Conservation (phyloP, 768 basidiomycete species). For the Suillus luteus region DNA sequence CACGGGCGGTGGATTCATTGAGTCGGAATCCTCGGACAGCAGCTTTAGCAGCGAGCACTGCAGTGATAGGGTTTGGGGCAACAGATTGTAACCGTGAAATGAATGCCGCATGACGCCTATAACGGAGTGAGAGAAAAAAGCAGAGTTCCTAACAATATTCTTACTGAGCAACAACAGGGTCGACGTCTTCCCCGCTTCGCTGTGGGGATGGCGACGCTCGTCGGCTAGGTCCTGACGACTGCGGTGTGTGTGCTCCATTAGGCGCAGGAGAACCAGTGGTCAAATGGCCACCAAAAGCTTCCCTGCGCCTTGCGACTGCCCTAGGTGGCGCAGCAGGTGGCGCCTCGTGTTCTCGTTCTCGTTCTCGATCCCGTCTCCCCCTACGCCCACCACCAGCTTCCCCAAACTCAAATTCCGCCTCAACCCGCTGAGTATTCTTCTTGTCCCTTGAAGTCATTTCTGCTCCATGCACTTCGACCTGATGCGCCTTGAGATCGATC, state of each 20-base stretch:
- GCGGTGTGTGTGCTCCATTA: conserved; percentile 17
- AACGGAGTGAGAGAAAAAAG: conserved; percentile 7
- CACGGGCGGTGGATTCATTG: conserved; percentile 78
- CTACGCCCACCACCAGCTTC: conserved; percentile 53
- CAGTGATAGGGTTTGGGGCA: conserved; percentile 57
- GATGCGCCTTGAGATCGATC: conserved; percentile 90
- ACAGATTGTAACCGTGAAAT: conserved; percentile 61
- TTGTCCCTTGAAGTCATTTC: conserved; percentile 72
- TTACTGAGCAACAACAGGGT: conserved; percentile 58
- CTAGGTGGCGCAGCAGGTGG: conserved; percentile 38
- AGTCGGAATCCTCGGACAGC: conserved; percentile 77
- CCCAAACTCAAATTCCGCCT: conserved; percentile 67
- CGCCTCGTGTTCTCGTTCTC: conserved; percentile 55
- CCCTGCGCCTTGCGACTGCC: conserved; percentile 49
- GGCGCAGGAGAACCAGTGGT: conserved; percentile 41
- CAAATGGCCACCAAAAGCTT: conserved; percentile 62
- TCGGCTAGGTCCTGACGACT: conserved; percentile 24
- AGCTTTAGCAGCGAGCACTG: conserved; percentile 64
- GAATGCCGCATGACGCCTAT: conserved; percentile 69
- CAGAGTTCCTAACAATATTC: conserved; percentile 23
- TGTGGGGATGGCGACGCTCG: conserved; percentile 36
- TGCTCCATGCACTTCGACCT: conserved; percentile 79
- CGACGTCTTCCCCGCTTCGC: conserved; percentile 40
- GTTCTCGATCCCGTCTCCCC: conserved; percentile 45
- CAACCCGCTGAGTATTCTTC: conserved; percentile 66